Percentiles rank a stretch among this genome's conserved stretches.
These are phyloP conservation scores for Calophaca sinica DNA, from an alignment of 306 rosid genomes.

Conservation along the genomic window DNA sequence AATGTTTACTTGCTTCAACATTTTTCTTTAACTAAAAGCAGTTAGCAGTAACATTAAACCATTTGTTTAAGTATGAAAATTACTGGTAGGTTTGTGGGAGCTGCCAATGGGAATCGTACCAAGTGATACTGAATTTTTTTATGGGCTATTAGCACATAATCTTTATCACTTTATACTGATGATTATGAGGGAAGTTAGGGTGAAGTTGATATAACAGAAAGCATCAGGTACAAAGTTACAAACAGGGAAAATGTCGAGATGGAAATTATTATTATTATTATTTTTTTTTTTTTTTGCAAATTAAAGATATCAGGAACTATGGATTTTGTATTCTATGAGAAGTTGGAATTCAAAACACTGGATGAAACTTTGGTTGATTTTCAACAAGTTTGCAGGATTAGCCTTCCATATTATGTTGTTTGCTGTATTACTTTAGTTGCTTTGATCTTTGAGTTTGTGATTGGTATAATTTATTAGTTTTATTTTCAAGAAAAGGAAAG, in stretches of 20 bases:
- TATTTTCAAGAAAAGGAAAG: neutral
- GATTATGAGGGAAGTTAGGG: neutral
- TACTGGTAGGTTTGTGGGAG: constrained; percentile 29
- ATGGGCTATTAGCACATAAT: neutral
- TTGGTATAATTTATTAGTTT: neutral
- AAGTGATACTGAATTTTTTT: no score
- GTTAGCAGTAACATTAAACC: neutral
- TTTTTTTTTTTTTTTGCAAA: neutral
- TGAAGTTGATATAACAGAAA: constrained; percentile 5
- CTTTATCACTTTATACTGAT: neutral
- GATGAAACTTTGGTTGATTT: neutral
- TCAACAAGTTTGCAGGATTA: neutral
- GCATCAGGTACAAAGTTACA: constrained; percentile 22
- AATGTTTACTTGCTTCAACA: constrained; percentile 6
- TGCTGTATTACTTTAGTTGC: neutral
- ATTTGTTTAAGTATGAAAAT: constrained; percentile 4
- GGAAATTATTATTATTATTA: no score
- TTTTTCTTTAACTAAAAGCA: neutral
- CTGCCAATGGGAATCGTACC: constrained; percentile 1
- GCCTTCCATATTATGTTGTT: neutral
- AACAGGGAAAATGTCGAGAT: constrained; percentile 11
- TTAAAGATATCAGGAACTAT: neutral
- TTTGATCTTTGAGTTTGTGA: neutral
- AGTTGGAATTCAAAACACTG: constrained; percentile 3
- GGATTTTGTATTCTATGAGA: neutral